phyloP scores from a whole-genome alignment of 306 rosid species.

The Cercis canadensis region DNA sequence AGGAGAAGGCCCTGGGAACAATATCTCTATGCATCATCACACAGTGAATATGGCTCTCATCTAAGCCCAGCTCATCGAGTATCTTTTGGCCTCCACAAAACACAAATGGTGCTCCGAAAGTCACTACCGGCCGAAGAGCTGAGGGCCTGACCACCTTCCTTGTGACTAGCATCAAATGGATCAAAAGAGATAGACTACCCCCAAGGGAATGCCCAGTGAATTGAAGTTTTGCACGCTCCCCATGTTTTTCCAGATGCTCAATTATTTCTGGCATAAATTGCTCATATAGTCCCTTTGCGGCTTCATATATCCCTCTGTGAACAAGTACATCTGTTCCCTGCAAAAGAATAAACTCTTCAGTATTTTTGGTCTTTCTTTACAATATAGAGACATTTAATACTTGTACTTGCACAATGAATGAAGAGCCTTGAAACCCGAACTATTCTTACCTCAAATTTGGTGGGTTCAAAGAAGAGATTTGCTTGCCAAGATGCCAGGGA shows the following conservation, averaged over 20 bases:
- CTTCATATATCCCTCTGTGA: slow-evolving; percentile 96
- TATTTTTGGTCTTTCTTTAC: slow-evolving; percentile 26
- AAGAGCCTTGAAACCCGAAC: neutral
- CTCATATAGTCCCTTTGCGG: slow-evolving; percentile 86
- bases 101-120: slow-evolving; percentile 93
- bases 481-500: slow-evolving; percentile 95
- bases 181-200: slow-evolving; percentile 90
- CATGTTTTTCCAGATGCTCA: slow-evolving; percentile 68
- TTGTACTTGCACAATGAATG: neutral
- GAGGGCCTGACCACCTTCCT: slow-evolving; percentile 70
- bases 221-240: slow-evolving; percentile 77
- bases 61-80: slow-evolving; percentile 65
- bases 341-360: slow-evolving; percentile 1
- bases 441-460: slow-evolving; percentile 80
- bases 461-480: slow-evolving; percentile 92
- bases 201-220: slow-evolving; percentile 96
- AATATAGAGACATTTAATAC: neutral
- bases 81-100: slow-evolving; percentile 82
- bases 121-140: slow-evolving; percentile 74
- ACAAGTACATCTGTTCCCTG: slow-evolving; percentile 81
- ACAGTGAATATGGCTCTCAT: slow-evolving; percentile 67
- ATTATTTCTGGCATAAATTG: slow-evolving; percentile 86
- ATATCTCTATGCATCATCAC: slow-evolving; percentile 97
- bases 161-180: slow-evolving; percentile 78
- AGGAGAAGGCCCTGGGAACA: slow-evolving; percentile 96